Evolutionary conservation across 2,329 filamentous ascomycete species (phyloP), one percentile per base, ranked within the genome.

Genomic region (Tolypocladium sp.): DNA sequence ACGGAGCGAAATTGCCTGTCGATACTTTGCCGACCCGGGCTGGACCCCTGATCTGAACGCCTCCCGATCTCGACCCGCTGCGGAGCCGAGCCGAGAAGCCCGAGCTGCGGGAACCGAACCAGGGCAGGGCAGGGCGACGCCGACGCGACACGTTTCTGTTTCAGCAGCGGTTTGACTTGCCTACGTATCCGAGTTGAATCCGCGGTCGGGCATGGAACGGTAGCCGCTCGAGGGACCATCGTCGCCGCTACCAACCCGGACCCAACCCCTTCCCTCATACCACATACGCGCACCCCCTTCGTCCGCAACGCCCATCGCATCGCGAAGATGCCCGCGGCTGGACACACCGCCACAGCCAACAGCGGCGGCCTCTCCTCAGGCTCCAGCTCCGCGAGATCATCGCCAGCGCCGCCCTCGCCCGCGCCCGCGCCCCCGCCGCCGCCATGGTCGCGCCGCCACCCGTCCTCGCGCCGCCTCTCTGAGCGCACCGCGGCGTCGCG

Each of bases 401-500:
- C 57, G 38, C 38, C 46, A 4, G 30, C 46, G 6, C 30, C 51
- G 13, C n/a, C 40, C 10, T 30, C 27, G 41, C 35, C 53, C 40
- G 30, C 49, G 20, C 13, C 37, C 37, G 3, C 37, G 13, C 13
- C 37, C 30, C 7, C 30, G 30, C 46, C 46, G 25, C 13, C 27
- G 49, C 49, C 49, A 2, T 44, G 49, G 51, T 38, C 57, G 40
- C 51, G 52, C n/a, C 56, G 35, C 42, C 30, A 51, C 27, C 27
- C 17, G 17, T 20, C 46, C 15, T 52, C 27, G 51, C 46, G 72
- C 27, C 78, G 78, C 30, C 71, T 79, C 22, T 78, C 78, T n/a
- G 73, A 72, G 42, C 30, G 41, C 60, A 9, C 44, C 12, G 46
- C 54, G 22, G 37, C 51, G 25, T 30, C 35, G 49, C 67, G 49